Base-by-base conservation (phyloP, 2,329 filamentous ascomycete species). In the Coniochaeta hoffmannii region DNA sequence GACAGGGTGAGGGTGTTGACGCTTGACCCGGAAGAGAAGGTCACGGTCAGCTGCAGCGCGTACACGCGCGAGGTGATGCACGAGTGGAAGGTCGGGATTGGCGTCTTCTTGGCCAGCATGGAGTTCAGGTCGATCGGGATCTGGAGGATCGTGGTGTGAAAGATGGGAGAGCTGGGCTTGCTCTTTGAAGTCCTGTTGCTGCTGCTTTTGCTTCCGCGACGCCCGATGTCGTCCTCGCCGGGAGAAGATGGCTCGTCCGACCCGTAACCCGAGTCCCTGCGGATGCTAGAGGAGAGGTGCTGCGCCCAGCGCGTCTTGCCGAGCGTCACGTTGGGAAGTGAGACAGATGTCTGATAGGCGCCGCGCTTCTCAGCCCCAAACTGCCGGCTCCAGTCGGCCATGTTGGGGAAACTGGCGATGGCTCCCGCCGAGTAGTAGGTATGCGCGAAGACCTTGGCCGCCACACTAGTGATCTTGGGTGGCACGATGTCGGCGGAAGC, bases 11-110 rank as follows among this genome's bases (percentile, higher is more conserved):
- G 60, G 53, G 68, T 71, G 4, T 70, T 74, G 62, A 70, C 75
- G 55, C 54, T 54, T 1, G 70, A 59, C 15, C 71, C 74, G 2
- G 72, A 69, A 6, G 61, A 58, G 10, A 74, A 53, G 7, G 68
- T 71, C 6, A 83, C 62, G 14, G 69, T 67, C 41, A 79, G 61
- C 60, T 76, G 73, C 30, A 83, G 63, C 4, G 76, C 72, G 65
- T 84, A 84, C n/a, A 75, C 74, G 26, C 81, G 76, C 8, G 78
- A 79, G 35, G 74, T 69, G 64, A 83, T 76, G 69, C 81, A 84
- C 9, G 76, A 78, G 68, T 83, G 78, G 63, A 83, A 84, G 5
- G 78, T 79, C 0, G 81, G 81, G 22, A 83, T 59, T 60, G 82
- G 80, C 9, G 75, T 70, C 64, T 76, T 79, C 62, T 73, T 76